Base-by-base conservation (phyloP, 2,329 filamentous ascomycete species). In the Venturia nashicola region DNA sequence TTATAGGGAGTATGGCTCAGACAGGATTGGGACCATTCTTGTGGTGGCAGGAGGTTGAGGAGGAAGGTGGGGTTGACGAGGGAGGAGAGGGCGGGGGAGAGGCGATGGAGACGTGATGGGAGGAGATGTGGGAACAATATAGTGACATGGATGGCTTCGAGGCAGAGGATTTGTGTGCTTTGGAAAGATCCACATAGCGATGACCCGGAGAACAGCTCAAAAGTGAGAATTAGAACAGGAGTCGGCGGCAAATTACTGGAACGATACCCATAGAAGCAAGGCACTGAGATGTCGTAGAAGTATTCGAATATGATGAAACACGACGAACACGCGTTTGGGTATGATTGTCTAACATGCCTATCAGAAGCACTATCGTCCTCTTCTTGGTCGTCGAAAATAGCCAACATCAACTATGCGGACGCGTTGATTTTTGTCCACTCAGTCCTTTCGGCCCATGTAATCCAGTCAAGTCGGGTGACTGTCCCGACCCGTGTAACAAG, bases 21-120 rank as follows among this genome's bases (percentile, higher is more conserved):
- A 70, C 76, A 63, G 78, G 78, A 18, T 71, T 80, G n/a, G 79
- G 79, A 0, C 78, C 78, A 3, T 75, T 74, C 32, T 65, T 79
- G 5, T 81, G 79, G 79, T 81, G 78, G 78, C 70, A 70, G 27
- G 72, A 71, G 63, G 70, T 71, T 44, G 71, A 44, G 67, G 68
- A 43, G 69, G 44, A 54, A 23, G 61, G 16, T 5, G 61, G 44
- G 27, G 4, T 27, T 14, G 61, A 12, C 1, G 40, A 42, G 40
- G 40, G 14, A 42, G 61, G 8, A 8, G 44, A 62, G n/a, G 42
- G 20, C 2, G 60, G 51, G 27, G 32, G 20, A 8, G 59, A 59
- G 34, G 57, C 34, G 18, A 42, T 59, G 57, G 57, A 42, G 57
- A 59, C 57, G 36, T 59, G 57, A 59, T 14, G 34, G 34, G 27